These are phyloP conservation scores for Mortierella hygrophila DNA, from an alignment of 192 early-diverging fungal genomes.

Conservation along the genomic window DNA sequence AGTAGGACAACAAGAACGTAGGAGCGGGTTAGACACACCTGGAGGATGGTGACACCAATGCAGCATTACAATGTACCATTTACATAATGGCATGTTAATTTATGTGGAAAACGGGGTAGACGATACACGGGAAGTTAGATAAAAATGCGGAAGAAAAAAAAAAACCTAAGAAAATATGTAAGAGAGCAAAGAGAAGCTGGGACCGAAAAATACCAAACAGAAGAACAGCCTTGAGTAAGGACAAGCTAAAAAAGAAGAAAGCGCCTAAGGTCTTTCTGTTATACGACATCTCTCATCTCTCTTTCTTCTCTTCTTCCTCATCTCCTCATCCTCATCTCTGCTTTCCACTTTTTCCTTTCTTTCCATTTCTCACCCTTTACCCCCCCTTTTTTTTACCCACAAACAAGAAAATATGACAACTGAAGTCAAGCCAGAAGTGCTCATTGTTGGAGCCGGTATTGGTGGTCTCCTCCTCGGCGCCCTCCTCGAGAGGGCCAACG, in stretches of 20 bases:
- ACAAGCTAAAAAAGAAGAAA: neutral
- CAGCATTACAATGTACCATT: neutral
- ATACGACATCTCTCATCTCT: neutral
- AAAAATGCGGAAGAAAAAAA: neutral
- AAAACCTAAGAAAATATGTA: neutral
- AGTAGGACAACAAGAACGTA: neutral
- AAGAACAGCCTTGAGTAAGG: neutral
- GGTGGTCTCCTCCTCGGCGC: neutral
- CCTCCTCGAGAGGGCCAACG: neutral
- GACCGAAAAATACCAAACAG: neutral
- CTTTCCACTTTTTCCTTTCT: neutral
- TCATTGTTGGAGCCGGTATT: constrained; percentile 1
- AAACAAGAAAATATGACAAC: neutral
- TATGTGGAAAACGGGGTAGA: neutral
- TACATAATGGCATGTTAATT: neutral
- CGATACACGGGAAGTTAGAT: neutral
- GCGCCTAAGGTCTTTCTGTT: neutral
- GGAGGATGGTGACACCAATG: neutral
- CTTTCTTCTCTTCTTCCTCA: neutral
- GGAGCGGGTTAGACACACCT: neutral
- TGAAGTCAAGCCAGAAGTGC: neutral
- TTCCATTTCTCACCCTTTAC: neutral
- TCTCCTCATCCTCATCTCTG: neutral
- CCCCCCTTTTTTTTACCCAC: neutral
- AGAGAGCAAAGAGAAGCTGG: neutral